Conservation (phyloP, 2,329 filamentous ascomycete genomes). For the Xylariaceae sp. region DNA sequence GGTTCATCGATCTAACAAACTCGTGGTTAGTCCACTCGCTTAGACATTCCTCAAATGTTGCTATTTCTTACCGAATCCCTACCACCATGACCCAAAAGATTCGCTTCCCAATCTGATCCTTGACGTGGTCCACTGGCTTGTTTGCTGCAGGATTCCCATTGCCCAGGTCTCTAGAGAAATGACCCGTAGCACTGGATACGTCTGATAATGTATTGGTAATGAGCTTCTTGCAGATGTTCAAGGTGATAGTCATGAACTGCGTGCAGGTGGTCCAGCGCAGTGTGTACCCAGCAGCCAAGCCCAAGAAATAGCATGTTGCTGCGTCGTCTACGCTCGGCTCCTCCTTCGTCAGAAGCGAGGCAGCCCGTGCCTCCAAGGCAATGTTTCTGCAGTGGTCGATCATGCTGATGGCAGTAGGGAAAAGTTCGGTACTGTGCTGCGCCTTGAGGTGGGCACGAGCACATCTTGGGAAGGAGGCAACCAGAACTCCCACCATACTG, state of each 20-base stretch:
- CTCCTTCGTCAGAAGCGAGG: slow-evolving; percentile 43
- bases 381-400: slow-evolving; percentile 70
- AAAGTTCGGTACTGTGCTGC: slow-evolving; percentile 62
- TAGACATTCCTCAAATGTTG: background rate
- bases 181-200: slow-evolving; percentile 9
- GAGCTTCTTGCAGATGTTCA: slow-evolving; percentile 66
- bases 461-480: slow-evolving; percentile 72
- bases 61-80: slow-evolving; percentile 59
- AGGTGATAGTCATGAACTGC: slow-evolving; percentile 69
- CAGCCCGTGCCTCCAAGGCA: slow-evolving; percentile 64
- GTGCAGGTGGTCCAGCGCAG: slow-evolving; percentile 66
- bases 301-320: slow-evolving; percentile 74
- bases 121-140: slow-evolving; percentile 63
- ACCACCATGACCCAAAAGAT: slow-evolving; percentile 85
- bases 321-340: slow-evolving; percentile 60
- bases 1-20: slow-evolving; percentile 64
- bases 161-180: slow-evolving; percentile 34
- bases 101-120: slow-evolving; percentile 70
- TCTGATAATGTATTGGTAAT: slow-evolving; percentile 60
- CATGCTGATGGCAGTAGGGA: slow-evolving; percentile 66
- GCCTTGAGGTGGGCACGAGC: slow-evolving; percentile 67
- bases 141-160: slow-evolving; percentile 39
- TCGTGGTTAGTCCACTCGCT: slow-evolving; percentile 6
- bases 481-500: slow-evolving; percentile 72
- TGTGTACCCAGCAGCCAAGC: slow-evolving; percentile 64